phyloP scores from a whole-genome alignment of 2,329 filamentous ascomycete species.

The Mariannaea elegans region DNA sequence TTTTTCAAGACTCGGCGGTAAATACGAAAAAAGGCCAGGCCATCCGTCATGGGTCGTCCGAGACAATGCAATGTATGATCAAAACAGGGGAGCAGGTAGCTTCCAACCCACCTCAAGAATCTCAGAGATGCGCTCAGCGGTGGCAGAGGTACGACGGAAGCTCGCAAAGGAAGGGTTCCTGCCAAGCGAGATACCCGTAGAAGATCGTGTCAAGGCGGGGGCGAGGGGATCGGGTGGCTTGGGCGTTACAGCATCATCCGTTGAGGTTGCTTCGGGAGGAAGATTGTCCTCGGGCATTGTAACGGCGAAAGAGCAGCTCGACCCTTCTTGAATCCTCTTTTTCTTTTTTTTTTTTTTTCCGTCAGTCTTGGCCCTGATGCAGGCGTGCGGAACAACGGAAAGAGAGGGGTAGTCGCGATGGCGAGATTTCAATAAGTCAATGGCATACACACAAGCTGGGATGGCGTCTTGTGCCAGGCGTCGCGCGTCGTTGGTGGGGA shows the following conservation, averaged over 20 bases:
- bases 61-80: not conserved
- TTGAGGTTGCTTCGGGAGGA: not conserved
- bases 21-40: not conserved
- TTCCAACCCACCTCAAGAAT: conserved; percentile 56
- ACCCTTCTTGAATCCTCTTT: not conserved
- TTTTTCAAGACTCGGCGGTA: conserved; percentile 20
- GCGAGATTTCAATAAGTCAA: conserved; percentile 1
- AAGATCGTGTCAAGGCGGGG: conserved; percentile 22
- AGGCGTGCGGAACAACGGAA: too few species aligned
- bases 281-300: not conserved
- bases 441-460: not conserved
- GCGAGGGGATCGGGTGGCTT: conserved; percentile 12
- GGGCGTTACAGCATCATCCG: not conserved
- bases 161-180: conserved; percentile 32
- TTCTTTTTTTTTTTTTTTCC: not conserved
- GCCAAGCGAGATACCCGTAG: conserved; percentile 20
- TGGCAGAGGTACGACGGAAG: conserved; percentile 35
- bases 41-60: not conserved
- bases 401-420: not conserved
- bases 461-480: conserved; percentile 1
- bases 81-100: not conserved
- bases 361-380: too few species aligned
- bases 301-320: not conserved
- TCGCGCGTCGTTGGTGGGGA: not conserved
- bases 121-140: conserved; percentile 52